Conservation (phyloP, 2,329 filamentous ascomycete species). For the Alternaria gaisen region DNA sequence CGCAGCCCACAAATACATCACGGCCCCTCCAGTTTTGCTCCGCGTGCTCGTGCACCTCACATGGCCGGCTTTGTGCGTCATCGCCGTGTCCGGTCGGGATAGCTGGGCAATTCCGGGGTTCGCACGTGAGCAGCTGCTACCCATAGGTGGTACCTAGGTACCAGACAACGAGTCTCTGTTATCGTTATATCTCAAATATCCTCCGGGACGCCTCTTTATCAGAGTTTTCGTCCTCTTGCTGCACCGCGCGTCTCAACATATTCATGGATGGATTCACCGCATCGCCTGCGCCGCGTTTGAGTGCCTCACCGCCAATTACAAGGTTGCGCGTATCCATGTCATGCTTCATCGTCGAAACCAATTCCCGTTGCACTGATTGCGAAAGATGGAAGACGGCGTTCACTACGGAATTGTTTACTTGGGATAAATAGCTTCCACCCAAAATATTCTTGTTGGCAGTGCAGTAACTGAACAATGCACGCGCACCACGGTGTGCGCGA, state of each 20-base stretch:
- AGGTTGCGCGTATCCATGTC: conserved; percentile 15
- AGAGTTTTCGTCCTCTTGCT: conserved; percentile 15
- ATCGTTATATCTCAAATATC: not conserved
- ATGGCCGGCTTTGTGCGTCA: conserved; percentile 14
- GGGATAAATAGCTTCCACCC: not conserved
- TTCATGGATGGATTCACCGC: conserved; percentile 14
- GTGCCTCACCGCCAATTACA: conserved; percentile 29
- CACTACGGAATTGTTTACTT: no score
- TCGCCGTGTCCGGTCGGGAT: not conserved
- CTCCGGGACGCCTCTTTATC: not conserved
- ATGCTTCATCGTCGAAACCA: conserved; percentile 1
- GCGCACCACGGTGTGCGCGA: not conserved
- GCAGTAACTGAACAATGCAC: no score
- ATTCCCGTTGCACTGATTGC: not conserved
- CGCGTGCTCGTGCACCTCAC: conserved; percentile 26
- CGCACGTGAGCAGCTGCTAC: conserved; percentile 3
- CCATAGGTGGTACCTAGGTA: not conserved
- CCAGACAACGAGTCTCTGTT: not conserved
- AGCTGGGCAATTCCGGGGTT: not conserved
- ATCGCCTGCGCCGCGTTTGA: conserved; percentile 13
- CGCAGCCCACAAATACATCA: conserved; percentile 7
- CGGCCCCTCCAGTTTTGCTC: conserved; percentile 29
- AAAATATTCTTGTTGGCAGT: not conserved
- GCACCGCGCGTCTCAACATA: conserved; percentile 25
- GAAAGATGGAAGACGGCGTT: not conserved